These are phyloP conservation scores for Lasiosphaeria ovina DNA, from an alignment of 495 filamentous ascomycete species.

Conservation along the genomic window DNA sequence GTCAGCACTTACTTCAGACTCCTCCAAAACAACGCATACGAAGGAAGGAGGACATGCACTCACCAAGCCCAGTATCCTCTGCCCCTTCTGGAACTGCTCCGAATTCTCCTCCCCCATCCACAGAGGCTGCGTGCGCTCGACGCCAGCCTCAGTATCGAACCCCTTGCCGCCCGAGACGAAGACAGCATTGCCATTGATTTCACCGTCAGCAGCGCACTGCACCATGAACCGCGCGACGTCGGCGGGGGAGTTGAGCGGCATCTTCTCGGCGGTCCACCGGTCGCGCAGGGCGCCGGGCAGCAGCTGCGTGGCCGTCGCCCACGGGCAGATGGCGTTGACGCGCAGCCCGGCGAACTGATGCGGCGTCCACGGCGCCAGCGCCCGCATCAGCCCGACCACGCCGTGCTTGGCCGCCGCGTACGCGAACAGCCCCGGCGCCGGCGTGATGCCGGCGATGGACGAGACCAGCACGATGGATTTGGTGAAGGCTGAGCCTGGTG, in stretches of 20 bases:
- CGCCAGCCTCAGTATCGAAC: conserved; percentile 49
- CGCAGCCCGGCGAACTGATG: conserved; percentile 40
- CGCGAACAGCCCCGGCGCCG: conserved; percentile 31
- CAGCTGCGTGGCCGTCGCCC: conserved; percentile 49
- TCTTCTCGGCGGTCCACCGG: conserved; percentile 42
- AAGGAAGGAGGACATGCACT: conserved; percentile 1
- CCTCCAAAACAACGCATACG: too few species aligned
- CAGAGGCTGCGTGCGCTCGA: conserved; percentile 38
- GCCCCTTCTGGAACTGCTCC: conserved; percentile 35
- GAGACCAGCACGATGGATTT: conserved; percentile 22
- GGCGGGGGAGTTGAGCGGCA: conserved; percentile 45
- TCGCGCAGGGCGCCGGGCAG: conserved; percentile 39
- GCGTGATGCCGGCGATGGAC: conserved; percentile 27
- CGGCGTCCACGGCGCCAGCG: conserved; percentile 42
- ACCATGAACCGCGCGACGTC: conserved; percentile 47
- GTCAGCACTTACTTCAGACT: too few species aligned
- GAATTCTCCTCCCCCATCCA: conserved; percentile 48
- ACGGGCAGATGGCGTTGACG: conserved; percentile 55
- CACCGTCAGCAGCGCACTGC: conserved; percentile 37
- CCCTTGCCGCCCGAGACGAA: conserved; percentile 48
- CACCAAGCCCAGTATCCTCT: conserved; percentile 36
- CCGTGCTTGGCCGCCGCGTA: conserved; percentile 54
- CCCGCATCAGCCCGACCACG: conserved; percentile 49
- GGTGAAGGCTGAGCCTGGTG: conserved; percentile 1
- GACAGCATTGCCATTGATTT: conserved; percentile 45